Evolutionary conservation across 1,139 yeast genomes (phyloP).

Genomic region (Suhomyces wounanorum): DNA sequence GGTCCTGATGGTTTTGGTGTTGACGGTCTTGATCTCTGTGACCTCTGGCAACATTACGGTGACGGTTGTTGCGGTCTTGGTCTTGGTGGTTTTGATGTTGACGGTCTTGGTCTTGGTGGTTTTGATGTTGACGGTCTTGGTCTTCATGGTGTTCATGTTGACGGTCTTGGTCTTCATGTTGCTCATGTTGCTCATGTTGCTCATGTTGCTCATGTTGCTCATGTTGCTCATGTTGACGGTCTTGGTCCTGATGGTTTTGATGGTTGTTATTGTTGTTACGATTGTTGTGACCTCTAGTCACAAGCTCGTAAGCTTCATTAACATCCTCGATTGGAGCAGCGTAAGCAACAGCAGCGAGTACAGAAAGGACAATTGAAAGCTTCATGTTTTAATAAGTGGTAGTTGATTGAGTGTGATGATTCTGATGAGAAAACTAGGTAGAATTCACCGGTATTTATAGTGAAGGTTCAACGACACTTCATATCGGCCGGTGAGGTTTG

Average conservation of each 20-base stretch:
- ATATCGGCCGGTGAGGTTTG: background rate
- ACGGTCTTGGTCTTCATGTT: background rate
- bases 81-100: background rate
- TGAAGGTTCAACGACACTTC: background rate
- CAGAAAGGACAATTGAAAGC: background rate
- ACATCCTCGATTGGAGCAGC: conserved; percentile 1
- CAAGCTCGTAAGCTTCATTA: background rate
- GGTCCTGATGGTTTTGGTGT: background rate
- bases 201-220: background rate
- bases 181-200: background rate
- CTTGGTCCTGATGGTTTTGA: background rate
- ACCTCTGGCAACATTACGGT: too few relatives aligned
- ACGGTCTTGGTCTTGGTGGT: too few relatives aligned
- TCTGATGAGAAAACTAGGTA: background rate
- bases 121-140: too few relatives aligned
- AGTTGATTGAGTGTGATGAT: background rate
- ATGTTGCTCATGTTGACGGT: background rate
- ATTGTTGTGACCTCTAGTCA: background rate
- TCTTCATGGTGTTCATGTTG: background rate
- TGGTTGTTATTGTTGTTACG: background rate
- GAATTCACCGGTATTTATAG: background rate
- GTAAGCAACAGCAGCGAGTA: conserved; percentile 1
- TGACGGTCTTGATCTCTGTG: background rate
- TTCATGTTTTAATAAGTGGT: background rate
- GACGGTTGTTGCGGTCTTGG: background rate